Base-by-base conservation (phyloP, 2,329 filamentous ascomycete species). In the Allantophomopsis lycopodina region DNA sequence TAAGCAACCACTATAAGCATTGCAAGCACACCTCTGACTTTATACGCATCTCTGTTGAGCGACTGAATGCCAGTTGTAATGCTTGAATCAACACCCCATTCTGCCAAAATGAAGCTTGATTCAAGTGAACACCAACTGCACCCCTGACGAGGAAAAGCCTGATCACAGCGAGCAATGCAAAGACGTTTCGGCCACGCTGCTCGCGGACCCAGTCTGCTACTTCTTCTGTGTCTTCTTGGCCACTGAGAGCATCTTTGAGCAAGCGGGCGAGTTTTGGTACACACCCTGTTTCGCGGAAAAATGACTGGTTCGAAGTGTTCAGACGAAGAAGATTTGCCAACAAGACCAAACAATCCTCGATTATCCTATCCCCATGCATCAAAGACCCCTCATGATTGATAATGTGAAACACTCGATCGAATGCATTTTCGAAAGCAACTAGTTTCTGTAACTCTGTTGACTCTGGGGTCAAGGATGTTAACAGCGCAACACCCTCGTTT, bases 361-460 rank as follows among this genome's bases (percentile, higher is more conserved):
- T 83, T 11, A 84, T 74, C 44, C 89, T 81, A 33, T 84, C 86
- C 13, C 91, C 91, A 50, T 93, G 79, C 4, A 70, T 71, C 35
- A 98, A 64, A 2, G 80, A 82, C 0, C 91, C 91, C 52, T 98
- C 91, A 1, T 70, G 66, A 47, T 80, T 73, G 39, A 98, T 83
- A 39, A 96, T 79, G 35, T 69, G 69, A 56, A 96, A 95, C 18
- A 93, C 66, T 34, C 81, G 78, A 44, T 91, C 86, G 51, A 95
- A 96, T 0, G 88, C 85, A 66, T 86, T 89, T 53, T 95, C 87
- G 49, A 95, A 96, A 0, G 87, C 91, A 17, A 96, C 88, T 2
- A 96, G 71, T 58, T 96, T 96, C 56, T 96, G 88, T 39, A 98
- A 73, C 51, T 96, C 88, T 33, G 79, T 65, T 7, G 89, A 94